Evolutionary conservation across 495 filamentous ascomycete genomes (phyloP).

Genomic region (Chlorociboria aeruginascens): DNA sequence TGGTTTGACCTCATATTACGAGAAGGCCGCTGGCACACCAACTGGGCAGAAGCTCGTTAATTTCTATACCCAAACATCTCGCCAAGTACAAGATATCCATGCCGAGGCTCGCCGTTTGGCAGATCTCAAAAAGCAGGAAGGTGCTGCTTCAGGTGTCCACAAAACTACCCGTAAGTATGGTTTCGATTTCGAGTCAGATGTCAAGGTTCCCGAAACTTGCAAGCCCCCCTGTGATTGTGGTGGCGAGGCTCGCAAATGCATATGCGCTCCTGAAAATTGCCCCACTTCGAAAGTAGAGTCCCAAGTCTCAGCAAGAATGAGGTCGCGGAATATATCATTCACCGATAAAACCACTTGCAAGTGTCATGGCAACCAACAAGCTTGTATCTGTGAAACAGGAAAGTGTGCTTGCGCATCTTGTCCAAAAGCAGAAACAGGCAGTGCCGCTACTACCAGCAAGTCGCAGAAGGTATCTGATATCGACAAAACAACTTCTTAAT

Average conservation of each 20-base stretch:
- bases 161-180: conserved; percentile 34
- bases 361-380: conserved; percentile 23
- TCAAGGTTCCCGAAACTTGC: conserved; percentile 15
- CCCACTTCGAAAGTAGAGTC: conserved; percentile 9
- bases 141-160: conserved; percentile 22
- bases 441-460: no score
- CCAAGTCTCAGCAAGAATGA: background rate
- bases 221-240: conserved; percentile 24
- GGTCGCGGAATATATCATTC: background rate
- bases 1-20: conserved; percentile 72
- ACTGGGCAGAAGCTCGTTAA: conserved; percentile 73
- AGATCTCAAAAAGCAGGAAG: conserved; percentile 69
- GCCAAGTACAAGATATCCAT: conserved; percentile 89
- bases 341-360: conserved; percentile 33
- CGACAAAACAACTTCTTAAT: conserved; percentile 23
- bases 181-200: conserved; percentile 16
- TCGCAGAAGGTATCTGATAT: background rate
- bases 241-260: conserved; percentile 14
- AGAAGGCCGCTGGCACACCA: conserved; percentile 76
- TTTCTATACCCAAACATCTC: conserved; percentile 72
- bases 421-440: background rate
- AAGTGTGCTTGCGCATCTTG: conserved; percentile 28
- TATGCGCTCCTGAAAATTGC: conserved; percentile 23
- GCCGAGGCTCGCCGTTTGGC: conserved; percentile 77
- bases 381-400: conserved; percentile 21